phyloP scores from a whole-genome alignment of 2,329 filamentous ascomycete genomes.

The Phoma sp. region DNA sequence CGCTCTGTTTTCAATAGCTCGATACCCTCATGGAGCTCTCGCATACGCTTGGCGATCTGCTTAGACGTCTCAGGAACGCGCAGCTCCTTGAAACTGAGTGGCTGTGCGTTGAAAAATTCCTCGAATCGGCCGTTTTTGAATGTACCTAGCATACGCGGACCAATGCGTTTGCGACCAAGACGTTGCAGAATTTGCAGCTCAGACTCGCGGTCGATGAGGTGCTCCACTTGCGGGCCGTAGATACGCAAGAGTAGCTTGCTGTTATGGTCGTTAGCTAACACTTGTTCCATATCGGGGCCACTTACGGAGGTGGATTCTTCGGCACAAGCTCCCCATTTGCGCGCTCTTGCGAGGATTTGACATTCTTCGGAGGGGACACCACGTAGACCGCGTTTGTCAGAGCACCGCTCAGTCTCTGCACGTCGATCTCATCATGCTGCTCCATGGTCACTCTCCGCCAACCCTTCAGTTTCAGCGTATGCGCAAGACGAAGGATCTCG shows the following conservation, averaged over 20 bases:
- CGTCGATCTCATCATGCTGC: conserved; percentile 69
- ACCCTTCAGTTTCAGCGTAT: conserved; percentile 87
- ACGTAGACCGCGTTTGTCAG: conserved; percentile 97
- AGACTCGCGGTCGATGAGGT: conserved; percentile 91
- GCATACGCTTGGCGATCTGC: conserved; percentile 97
- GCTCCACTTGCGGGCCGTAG: conserved; percentile 93
- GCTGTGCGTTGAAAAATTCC: conserved; percentile 85
- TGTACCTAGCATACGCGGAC: conserved; percentile 86
- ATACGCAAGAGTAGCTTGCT: conserved; percentile 86
- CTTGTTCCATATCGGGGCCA: conserved; percentile 5
- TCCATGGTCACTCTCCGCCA: conserved; percentile 85
- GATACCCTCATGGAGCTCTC: conserved; percentile 92
- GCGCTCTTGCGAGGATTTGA: conserved; percentile 53
- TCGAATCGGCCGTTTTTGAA: conserved; percentile 96
- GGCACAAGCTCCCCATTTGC: conserved; percentile 45
- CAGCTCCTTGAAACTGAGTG: conserved; percentile 78
- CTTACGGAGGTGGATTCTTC: conserved; percentile 61
- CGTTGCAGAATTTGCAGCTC: conserved; percentile 87
- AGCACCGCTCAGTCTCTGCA: conserved; percentile 84
- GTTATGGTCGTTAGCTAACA: conserved; percentile 17
- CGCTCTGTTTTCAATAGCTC: conserved; percentile 81
- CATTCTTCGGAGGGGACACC: conserved; percentile 76
- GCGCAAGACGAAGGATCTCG: conserved; percentile 86
- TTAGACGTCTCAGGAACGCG: conserved; percentile 82
- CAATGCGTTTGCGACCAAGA: conserved; percentile 89